These are phyloP conservation scores for Croton setiger DNA, from an alignment of 441 rosid species.

Conservation along the genomic window DNA sequence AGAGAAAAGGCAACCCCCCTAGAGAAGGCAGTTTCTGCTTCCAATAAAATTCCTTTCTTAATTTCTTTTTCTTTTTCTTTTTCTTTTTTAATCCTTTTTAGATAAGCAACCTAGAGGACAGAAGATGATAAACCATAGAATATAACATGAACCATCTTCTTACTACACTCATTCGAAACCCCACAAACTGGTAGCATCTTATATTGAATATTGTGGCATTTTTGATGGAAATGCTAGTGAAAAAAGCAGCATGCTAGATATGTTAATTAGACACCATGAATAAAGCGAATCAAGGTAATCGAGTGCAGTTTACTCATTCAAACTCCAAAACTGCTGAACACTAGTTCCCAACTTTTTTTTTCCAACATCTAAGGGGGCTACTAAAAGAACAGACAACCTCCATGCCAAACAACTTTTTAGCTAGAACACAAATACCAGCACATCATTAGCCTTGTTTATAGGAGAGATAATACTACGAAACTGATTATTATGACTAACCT, in stretches of 20 bases:
- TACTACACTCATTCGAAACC: neutral
- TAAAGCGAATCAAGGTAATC: neutral
- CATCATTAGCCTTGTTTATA: neutral
- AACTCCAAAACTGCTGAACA: neutral
- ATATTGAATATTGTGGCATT: neutral
- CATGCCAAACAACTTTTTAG: neutral
- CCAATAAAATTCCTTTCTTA: neutral
- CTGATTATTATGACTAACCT: constrained; percentile 14
- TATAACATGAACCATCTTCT: neutral
- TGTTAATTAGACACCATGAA: neutral
- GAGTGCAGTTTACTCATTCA: neutral
- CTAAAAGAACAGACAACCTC: neutral
- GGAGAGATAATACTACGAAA: neutral
- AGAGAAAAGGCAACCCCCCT: neutral
- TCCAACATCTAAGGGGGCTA: neutral
- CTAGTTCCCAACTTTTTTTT: neutral
- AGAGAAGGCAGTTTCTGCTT: neutral
- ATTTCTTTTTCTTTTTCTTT: too few species aligned
- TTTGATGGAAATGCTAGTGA: neutral
- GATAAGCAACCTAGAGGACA: neutral
- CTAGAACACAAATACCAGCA: neutral
- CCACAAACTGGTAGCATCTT: neutral
- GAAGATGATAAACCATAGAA: neutral
- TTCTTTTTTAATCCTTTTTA: neutral
- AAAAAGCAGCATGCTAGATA: neutral